A percentile compares a stretch with the other conserved stretches of the same genome.
phyloP scores from a whole-genome alignment of 2,329 filamentous ascomycete genomes.

The Cladosporium colombiae region DNA sequence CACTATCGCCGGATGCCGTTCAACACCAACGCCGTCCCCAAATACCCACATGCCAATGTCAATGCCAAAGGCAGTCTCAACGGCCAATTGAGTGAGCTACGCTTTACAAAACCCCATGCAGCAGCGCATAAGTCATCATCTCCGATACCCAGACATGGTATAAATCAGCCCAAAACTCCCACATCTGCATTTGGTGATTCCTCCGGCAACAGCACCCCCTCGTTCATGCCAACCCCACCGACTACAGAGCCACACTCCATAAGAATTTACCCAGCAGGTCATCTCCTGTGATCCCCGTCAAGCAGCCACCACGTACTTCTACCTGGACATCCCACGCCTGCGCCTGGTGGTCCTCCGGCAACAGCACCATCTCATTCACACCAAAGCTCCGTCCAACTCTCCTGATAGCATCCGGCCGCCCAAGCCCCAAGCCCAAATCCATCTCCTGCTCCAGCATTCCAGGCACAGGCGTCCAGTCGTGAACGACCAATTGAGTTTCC shows the following conservation, averaged over 20 bases:
- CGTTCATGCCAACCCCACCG: not conserved
- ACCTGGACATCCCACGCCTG: slow-evolving; percentile 29
- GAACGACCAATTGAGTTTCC: slow-evolving; percentile 23
- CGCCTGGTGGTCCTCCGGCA: slow-evolving; percentile 23
- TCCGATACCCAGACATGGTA: slow-evolving; percentile 21
- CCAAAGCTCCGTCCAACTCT: slow-evolving; percentile 23
- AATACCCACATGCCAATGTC: not conserved
- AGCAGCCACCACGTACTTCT: slow-evolving; percentile 23
- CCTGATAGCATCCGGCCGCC: slow-evolving; percentile 23
- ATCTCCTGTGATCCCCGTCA: slow-evolving; percentile 26
- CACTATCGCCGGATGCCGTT: too few relatives aligned
- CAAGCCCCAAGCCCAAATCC: slow-evolving; percentile 26
- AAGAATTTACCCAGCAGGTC: not conserved
- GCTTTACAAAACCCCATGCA: too few relatives aligned
- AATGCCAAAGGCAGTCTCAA: not conserved
- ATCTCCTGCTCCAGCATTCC: slow-evolving; percentile 18
- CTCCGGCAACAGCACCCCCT: slow-evolving; percentile 25
- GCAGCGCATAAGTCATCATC: slow-evolving; percentile 23
- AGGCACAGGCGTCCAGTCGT: slow-evolving; percentile 26
- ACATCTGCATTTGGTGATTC: slow-evolving; percentile 20
- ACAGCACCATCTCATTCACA: slow-evolving; percentile 22
- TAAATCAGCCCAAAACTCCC: slow-evolving; percentile 28
- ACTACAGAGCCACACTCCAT: not conserved
- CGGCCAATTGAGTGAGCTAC: too few relatives aligned
- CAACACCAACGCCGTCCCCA: not conserved